Evolutionary conservation across 148 eudicot species (phyloP).

Genomic region (Rhododendron griersonianum): DNA sequence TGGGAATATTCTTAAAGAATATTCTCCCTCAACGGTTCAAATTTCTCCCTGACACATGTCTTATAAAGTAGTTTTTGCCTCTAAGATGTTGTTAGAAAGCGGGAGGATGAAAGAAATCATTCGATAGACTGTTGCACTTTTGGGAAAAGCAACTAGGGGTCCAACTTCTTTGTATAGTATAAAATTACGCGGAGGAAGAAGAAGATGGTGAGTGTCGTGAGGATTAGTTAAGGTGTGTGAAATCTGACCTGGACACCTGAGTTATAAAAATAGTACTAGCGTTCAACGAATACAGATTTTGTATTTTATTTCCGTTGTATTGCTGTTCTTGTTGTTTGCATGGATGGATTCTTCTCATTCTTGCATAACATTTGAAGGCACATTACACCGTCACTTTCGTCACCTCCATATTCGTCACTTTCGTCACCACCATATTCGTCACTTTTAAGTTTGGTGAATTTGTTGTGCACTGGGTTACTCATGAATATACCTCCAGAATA

Average conservation of each 20-base stretch:
- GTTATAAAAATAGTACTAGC: not conserved
- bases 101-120: not conserved
- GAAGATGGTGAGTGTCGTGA: not conserved
- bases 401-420: no score
- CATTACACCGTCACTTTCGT: not conserved
- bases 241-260: not conserved
- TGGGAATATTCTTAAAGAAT: no score
- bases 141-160: not conserved
- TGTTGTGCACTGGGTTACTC: not conserved
- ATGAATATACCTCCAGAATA: not conserved
- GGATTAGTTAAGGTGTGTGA: not conserved
- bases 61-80: not conserved
- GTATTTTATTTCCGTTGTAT: not conserved
- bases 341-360: not conserved
- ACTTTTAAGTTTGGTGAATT: no score
- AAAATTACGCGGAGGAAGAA: not conserved
- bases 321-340: not conserved
- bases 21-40: no score
- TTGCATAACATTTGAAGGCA: not conserved
- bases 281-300: not conserved
- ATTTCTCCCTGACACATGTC: no score
- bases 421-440: no score
- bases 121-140: not conserved
- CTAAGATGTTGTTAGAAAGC: not conserved
- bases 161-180: not conserved